These are phyloP conservation scores for Chrysanthemum seticuspe DNA, from an alignment of 129 eudicot genomes.

Conservation along the genomic window DNA sequence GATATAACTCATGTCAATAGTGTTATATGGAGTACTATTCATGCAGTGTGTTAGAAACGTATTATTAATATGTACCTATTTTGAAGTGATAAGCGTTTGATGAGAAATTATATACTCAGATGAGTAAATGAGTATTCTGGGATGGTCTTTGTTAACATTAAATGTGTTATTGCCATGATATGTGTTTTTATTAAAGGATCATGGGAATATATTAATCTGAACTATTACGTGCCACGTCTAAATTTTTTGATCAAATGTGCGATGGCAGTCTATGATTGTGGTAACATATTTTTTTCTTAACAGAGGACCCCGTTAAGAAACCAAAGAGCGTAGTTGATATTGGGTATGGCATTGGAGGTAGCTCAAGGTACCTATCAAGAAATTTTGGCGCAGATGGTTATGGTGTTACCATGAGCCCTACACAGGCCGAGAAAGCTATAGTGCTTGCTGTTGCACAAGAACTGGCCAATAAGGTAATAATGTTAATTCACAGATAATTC, in stretches of 20 bases:
- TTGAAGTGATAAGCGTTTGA: not conserved
- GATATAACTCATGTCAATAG: no score
- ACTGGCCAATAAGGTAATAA: constrained; percentile 53
- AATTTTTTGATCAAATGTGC: not conserved
- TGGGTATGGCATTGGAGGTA: constrained; percentile 96
- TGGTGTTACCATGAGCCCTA: constrained; percentile 88
- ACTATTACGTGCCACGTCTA: no score
- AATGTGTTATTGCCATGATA: no score
- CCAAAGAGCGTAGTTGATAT: constrained; percentile 79
- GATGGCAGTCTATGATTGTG: no score
- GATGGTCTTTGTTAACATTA: no score
- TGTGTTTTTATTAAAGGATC: no score
- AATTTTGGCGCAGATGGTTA: constrained; percentile 68
- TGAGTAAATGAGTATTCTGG: no score
- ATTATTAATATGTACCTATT: no score
- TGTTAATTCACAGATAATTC: not conserved
- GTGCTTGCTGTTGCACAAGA: constrained; percentile 82
- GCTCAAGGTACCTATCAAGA: constrained; percentile 74
- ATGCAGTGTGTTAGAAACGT: no score
- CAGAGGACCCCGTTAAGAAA: constrained; percentile 54
- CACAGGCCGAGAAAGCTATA: constrained; percentile 78
- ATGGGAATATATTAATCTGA: no score
- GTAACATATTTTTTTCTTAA: constrained; percentile 13
- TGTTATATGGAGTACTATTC: no score
- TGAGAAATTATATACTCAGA: not conserved